Evolutionary conservation across 2,329 filamentous ascomycete species (phyloP).

Genomic region (Neofusicoccum cordaticola): DNA sequence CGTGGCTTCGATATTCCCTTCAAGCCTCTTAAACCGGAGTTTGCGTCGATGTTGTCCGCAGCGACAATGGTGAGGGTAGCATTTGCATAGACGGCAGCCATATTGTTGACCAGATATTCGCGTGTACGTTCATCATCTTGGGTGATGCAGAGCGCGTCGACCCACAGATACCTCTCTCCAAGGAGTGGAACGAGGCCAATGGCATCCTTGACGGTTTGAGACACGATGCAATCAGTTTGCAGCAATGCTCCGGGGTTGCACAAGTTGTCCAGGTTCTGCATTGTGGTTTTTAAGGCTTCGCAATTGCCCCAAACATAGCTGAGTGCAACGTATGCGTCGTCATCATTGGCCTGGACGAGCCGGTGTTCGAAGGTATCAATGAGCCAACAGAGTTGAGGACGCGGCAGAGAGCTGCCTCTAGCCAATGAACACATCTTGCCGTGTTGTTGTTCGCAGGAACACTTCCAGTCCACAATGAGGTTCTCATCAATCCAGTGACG

Average conservation of each 20-base stretch:
- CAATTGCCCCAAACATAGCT: not conserved
- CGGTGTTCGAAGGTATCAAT: not conserved
- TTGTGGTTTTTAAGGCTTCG: not conserved
- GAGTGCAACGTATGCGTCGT: not conserved
- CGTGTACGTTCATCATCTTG: constrained; percentile 15
- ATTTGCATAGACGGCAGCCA: not conserved
- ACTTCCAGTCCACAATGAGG: not conserved
- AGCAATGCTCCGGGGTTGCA: not conserved
- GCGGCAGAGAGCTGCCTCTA: not conserved
- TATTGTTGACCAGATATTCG: not conserved
- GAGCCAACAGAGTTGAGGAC: not conserved
- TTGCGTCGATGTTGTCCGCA: not conserved
- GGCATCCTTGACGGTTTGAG: constrained; percentile 18
- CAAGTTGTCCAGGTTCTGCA: not conserved
- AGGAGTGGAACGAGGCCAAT: constrained; percentile 8
- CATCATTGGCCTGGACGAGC: not conserved
- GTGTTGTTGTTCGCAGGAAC: not conserved
- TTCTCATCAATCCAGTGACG: not conserved
- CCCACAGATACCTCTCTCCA: constrained; percentile 19
- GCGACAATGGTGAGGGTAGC: not conserved
- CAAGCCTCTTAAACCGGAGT: not conserved
- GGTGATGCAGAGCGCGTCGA: constrained; percentile 20
- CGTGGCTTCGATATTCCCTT: not conserved
- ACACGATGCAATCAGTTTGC: not conserved
- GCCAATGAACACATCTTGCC: not conserved